These are phyloP conservation scores for Chlamydomonas reinhardtii DNA, from an alignment of 163 green algal genomes.

Conservation along the genomic window DNA sequence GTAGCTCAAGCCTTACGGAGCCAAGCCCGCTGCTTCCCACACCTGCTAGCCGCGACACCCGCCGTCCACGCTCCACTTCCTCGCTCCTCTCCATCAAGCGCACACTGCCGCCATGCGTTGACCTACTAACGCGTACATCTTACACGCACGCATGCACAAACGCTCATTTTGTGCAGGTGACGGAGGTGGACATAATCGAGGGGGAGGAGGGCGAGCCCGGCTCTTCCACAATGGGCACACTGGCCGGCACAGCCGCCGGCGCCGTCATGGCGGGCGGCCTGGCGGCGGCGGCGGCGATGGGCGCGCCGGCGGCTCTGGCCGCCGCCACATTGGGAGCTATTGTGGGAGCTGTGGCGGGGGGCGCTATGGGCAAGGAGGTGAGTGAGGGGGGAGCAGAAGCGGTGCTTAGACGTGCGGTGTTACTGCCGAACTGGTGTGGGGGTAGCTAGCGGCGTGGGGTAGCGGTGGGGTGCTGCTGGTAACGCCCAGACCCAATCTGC, in stretches of 20 bases:
- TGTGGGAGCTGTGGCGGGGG: slow-evolving; percentile 32
- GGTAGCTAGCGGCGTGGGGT: no score
- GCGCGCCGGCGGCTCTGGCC: slow-evolving; percentile 24
- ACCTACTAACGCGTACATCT: no score
- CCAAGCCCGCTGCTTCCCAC: no score
- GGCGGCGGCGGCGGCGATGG: not conserved
- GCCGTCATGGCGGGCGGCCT: slow-evolving; percentile 32
- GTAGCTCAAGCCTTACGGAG: no score
- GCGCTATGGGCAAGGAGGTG: slow-evolving; percentile 46
- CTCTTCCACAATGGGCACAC: slow-evolving; percentile 7
- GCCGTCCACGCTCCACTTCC: no score
- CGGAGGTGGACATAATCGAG: slow-evolving; percentile 36
- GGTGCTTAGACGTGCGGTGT: no score
- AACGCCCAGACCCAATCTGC: no score
- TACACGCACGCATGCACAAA: not conserved
- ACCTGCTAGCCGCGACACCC: no score
- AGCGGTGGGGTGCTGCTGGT: no score
- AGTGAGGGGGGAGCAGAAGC: not conserved
- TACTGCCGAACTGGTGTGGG: no score
- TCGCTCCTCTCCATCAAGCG: no score
- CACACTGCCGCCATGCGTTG: no score
- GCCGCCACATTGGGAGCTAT: slow-evolving; percentile 30
- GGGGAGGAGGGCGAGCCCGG: slow-evolving; percentile 42
- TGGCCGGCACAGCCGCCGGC: slow-evolving; percentile 26
- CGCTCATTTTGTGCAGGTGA: slow-evolving; percentile 2